phyloP scores from a whole-genome alignment of 495 filamentous ascomycete species.

The Xylaria castorea region DNA sequence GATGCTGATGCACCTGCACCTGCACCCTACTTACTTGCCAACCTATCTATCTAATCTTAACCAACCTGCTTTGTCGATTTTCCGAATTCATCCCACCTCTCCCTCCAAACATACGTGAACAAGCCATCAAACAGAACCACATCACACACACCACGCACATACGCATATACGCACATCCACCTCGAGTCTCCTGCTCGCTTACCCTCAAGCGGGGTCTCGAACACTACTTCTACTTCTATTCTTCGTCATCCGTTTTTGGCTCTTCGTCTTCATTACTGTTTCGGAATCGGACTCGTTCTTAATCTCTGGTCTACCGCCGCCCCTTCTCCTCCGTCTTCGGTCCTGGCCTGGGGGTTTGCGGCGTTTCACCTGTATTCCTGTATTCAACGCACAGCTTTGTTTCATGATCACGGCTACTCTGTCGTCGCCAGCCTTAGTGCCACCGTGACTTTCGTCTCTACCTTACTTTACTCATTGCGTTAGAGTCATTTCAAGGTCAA shows the following conservation, averaged over 20 bases:
- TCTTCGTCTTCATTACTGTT: background rate
- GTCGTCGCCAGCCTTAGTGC: background rate
- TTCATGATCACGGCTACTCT: conserved; percentile 17
- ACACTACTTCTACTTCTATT: conserved; percentile 3
- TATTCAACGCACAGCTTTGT: conserved; percentile 7
- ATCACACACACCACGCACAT: background rate
- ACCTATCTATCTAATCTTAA: background rate
- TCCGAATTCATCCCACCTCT: conserved; percentile 17
- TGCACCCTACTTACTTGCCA: conserved; percentile 12
- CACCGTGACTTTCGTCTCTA: conserved; percentile 2
- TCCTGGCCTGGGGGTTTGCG: conserved; percentile 2
- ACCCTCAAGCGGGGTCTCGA: conserved; percentile 6
- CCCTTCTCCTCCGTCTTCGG: conserved; percentile 14
- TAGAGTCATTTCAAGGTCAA: background rate
- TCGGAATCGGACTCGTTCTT: background rate
- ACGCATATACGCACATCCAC: conserved; percentile 2
- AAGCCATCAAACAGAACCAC: conserved; percentile 3
- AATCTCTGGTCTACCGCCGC: background rate
- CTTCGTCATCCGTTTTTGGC: conserved; percentile 7
- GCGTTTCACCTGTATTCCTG: conserved; percentile 20
- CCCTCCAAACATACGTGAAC: background rate
- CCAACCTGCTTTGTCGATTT: background rate
- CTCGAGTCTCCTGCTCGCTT: conserved; percentile 14
- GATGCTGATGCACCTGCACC: conserved; percentile 5
- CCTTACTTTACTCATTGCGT: background rate